Base-by-base conservation (phyloP, 1,139 yeast species). In the Trichomonascaceae sp. region DNA sequence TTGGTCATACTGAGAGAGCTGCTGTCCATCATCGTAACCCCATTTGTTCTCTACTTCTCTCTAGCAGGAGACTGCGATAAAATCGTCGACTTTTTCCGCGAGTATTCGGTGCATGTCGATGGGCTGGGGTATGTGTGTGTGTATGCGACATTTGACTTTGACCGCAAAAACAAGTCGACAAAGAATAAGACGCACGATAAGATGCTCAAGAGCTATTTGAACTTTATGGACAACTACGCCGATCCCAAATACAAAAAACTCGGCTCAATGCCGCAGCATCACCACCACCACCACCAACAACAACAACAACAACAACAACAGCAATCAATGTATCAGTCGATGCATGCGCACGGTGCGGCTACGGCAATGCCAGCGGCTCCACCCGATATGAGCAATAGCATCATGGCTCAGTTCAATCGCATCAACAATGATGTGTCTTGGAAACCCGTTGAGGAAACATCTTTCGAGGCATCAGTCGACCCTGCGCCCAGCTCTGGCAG, bases 91-190 rank as follows among this genome's bases (percentile, higher is more conserved):
- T 89, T 89, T 50, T 82, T 87, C 56, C 60, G 97, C 37, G 96
- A 89, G 41, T 78, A 73, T 45, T 76, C 93, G 8, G 75, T 85
- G 9, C 92, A 87, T 53, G 84, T 87, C 31, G 97, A 87, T 58
- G 97, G 96, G 0, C 62, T 89, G 30, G 99, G 98, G 0, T 80
- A 87, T 49, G 93, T 89, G 26, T 89, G 98, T 52, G 77, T 82
- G 29, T 84, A 76, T 64, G 97, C 98, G 2, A 80, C 82, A 74
- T 92, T 89, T 57, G 80, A 81, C 46, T 72, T 77, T 41, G 79
- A 76, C 44, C 45, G 40, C 25, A 37, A 37, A 44, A 43, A 26
- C 40, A 40, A 43, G 17, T 52, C 52, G 27, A 54, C 53, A 16
- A 43, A 37, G 28, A 28, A 29, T 4, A 35, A 66, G 36, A 65